Evolutionary conservation across 1,139 yeast genomes (phyloP).

Genomic region (Petasospora rhodanensis): DNA sequence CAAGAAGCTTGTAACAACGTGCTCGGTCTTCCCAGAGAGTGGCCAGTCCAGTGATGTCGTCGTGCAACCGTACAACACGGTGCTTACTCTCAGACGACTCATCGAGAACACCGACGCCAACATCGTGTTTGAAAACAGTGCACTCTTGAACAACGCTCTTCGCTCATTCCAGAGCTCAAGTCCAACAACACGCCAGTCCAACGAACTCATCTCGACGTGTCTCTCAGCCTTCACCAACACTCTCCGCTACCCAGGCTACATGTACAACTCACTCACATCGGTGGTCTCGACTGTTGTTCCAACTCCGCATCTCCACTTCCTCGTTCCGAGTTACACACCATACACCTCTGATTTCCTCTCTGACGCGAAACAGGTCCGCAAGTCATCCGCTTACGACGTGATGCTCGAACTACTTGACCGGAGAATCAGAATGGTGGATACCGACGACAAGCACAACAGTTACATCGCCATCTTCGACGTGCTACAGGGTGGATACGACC

Average conservation of each 20-base stretch:
- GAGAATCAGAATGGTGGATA: constrained; percentile 68
- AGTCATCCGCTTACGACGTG: constrained; percentile 80
- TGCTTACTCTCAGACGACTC: constrained; percentile 73
- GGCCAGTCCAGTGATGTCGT: constrained; percentile 89
- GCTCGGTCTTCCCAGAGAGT: constrained; percentile 77
- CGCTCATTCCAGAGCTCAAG: constrained; percentile 29
- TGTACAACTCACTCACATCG: constrained; percentile 83
- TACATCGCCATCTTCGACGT: constrained; percentile 74
- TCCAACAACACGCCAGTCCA: constrained; percentile 57
- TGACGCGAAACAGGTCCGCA: constrained; percentile 55
- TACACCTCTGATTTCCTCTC: constrained; percentile 62
- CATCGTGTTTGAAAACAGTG: constrained; percentile 85
- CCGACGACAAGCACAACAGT: constrained; percentile 39
- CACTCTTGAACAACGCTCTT: constrained; percentile 46
- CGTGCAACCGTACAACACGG: constrained; percentile 92
- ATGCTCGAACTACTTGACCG: constrained; percentile 78
- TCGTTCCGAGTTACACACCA: constrained; percentile 86
- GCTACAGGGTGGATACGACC: constrained; percentile 70
- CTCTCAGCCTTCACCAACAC: constrained; percentile 85
- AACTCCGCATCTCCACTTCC: constrained; percentile 83
- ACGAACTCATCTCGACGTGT: constrained; percentile 80
- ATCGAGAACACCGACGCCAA: constrained; percentile 84
- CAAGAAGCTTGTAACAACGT: constrained; percentile 79
- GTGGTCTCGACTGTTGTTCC: constrained; percentile 82
- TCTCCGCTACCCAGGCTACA: constrained; percentile 84